Evolutionary conservation across 345 rosid species (phyloP).

Genomic region (Anastatica hierochuntica): DNA sequence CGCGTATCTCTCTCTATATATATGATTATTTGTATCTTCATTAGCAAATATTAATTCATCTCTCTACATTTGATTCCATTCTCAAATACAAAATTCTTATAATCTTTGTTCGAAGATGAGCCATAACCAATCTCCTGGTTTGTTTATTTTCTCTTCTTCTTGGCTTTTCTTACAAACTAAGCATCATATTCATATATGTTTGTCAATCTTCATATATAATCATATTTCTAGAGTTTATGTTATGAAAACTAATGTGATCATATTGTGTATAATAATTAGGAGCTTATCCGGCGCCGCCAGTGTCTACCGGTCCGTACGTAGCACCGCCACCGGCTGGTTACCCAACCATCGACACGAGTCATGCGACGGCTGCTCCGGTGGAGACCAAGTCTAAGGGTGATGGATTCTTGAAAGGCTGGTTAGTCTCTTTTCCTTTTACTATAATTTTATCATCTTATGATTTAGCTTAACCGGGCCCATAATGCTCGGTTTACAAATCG

Average conservation of each 20-base stretch:
- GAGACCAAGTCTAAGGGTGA: conserved; percentile 28
- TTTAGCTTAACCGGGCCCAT: not conserved
- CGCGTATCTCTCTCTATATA: not conserved
- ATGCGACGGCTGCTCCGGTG: conserved; percentile 12
- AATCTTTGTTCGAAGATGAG: conserved; percentile 11
- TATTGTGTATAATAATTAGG: not conserved
- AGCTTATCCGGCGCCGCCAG: conserved; percentile 23
- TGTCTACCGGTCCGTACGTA: conserved; percentile 18
- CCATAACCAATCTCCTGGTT: conserved; percentile 20
- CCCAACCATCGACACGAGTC: conserved; percentile 17
- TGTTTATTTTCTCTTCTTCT: not conserved
- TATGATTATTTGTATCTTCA: not conserved
- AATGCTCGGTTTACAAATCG: not conserved
- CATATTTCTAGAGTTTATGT: not conserved
- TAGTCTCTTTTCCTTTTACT: not conserved
- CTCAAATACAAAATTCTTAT: not conserved
- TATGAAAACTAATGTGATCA: not conserved
- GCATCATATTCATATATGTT: not conserved
- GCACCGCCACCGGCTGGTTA: conserved; percentile 25
- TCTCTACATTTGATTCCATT: not conserved
- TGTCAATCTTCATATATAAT: not conserved
- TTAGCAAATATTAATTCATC: not conserved
- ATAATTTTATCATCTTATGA: not conserved
- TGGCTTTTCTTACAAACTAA: not conserved
- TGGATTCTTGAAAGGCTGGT: conserved; percentile 31